These are phyloP conservation scores for Psilocybe cyanescens DNA, from an alignment of 768 basidiomycete species.

Conservation along the genomic window DNA sequence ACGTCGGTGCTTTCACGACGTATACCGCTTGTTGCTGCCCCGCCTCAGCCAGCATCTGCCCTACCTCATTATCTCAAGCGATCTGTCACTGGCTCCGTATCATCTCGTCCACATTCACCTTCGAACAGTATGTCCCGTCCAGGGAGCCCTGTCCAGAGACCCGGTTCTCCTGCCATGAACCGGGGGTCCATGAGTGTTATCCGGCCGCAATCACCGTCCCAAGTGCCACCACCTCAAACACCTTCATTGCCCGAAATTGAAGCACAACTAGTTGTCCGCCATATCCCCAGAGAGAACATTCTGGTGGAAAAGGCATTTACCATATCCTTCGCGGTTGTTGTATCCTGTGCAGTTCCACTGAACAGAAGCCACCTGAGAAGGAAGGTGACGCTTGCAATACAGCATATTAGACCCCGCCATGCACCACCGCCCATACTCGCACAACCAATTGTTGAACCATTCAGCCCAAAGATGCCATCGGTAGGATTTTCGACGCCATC, in stretches of 20 bases:
- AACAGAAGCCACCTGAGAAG: constrained; percentile 37
- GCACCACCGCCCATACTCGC: constrained; percentile 22
- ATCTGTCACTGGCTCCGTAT: constrained; percentile 37
- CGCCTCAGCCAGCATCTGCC: constrained; percentile 65
- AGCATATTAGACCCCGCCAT: constrained; percentile 60
- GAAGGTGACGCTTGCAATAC: constrained; percentile 58
- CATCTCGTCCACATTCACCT: constrained; percentile 63
- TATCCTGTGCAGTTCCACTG: constrained; percentile 48
- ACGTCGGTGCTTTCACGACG: constrained; percentile 89
- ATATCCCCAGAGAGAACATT: constrained; percentile 48
- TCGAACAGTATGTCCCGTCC: constrained; percentile 44
- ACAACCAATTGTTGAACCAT: constrained; percentile 25
- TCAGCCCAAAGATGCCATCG: constrained; percentile 40
- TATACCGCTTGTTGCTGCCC: constrained; percentile 56
- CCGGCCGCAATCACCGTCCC: constrained; percentile 37
- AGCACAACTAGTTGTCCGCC: constrained; percentile 57
- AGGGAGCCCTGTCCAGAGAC: constrained; percentile 54
- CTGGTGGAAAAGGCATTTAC: constrained; percentile 62
- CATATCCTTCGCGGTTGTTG: constrained; percentile 54
- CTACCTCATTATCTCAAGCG: constrained; percentile 80
- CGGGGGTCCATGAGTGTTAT: constrained; percentile 42
- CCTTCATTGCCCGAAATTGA: constrained; percentile 47
- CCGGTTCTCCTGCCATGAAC: constrained; percentile 47
- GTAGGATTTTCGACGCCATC: constrained; percentile 62
- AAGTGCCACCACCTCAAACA: constrained; percentile 23